A percentile compares a stretch with the other conserved stretches of the same genome.
Evolutionary conservation across 495 filamentous ascomycete species (phyloP).

Genomic region (Saxispiralis lemnorum): DNA sequence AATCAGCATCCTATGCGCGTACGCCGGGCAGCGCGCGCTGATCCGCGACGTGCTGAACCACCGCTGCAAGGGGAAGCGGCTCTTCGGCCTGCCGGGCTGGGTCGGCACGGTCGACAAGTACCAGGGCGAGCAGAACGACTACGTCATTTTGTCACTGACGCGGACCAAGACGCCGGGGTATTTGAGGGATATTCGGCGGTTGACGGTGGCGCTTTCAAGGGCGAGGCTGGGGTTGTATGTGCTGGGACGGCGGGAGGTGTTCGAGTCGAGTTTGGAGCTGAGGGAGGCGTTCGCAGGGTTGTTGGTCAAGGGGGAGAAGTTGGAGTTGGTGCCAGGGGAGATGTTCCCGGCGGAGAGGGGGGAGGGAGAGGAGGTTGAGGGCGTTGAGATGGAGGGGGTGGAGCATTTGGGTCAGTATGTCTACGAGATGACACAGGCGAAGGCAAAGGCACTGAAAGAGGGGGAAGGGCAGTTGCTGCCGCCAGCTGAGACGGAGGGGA

Average conservation of each 20-base stretch:
- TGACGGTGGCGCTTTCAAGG: slow-evolving; percentile 92
- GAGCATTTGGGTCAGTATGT: slow-evolving; percentile 96
- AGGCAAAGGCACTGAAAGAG: slow-evolving; percentile 45
- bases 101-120: slow-evolving; percentile 96
- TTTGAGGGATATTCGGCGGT: slow-evolving; percentile 76
- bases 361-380: slow-evolving; percentile 31
- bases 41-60: slow-evolving; percentile 80
- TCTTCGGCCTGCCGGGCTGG: slow-evolving; percentile 81
- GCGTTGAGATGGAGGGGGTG: slow-evolving; percentile 55
- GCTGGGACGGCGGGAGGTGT: slow-evolving; percentile 75
- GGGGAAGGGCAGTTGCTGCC: slow-evolving; percentile 15
- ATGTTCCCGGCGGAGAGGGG: slow-evolving; percentile 54
- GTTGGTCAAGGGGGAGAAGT: slow-evolving; percentile 51
- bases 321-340: slow-evolving; percentile 67
- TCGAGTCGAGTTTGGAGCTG: slow-evolving; percentile 76
- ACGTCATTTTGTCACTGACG: slow-evolving; percentile 81
- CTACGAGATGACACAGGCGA: slow-evolving; percentile 85
- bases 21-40: slow-evolving; percentile 83
- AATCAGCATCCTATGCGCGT: slow-evolving; percentile 82
- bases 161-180: slow-evolving; percentile 84
- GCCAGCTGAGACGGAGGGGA: neutral
- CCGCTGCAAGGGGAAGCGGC: slow-evolving; percentile 58
- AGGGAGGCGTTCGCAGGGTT: slow-evolving; percentile 66
- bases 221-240: slow-evolving; percentile 86
- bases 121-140: slow-evolving; percentile 98